Evolutionary conservation across 2,329 filamentous ascomycete species (phyloP), one percentile per base, ranked within the genome.

Genomic region (Sclerotiophoma versabilis): DNA sequence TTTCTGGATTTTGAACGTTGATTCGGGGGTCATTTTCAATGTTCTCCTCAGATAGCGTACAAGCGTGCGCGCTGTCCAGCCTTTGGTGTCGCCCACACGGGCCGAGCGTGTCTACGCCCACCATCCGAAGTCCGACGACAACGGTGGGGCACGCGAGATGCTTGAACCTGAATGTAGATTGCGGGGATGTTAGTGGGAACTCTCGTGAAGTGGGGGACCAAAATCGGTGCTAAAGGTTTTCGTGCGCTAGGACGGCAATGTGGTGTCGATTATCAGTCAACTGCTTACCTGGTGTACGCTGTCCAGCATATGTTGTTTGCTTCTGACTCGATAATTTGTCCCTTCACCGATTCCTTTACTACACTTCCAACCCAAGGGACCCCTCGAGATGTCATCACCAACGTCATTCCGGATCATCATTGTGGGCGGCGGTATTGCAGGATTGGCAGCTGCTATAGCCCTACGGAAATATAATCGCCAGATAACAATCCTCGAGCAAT

Each of bases 401-500:
- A 57, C 37, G 43, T 57, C 59, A 46, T 71, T 74, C 60, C 63
- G 58, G 41, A 72, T 75, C 51, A 59, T 72, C 54, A 74, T 71
- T 39, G 59, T 65, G n/a, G 60, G 62, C 42, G 58, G 73, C 11
- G 65, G 65, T 37, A 66, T 66, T 34, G 65, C 60, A 44, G 65
- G 65, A 17, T 4, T 67, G 14, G 47, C 62, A 37, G 49, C 62
- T 27, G 60, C 74, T n/a, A 73, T 77, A 25, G 76, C 76, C 5
- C 62, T 79, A 10, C 66, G 76, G 43, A 67, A 59, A 3, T 58
- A 65, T 0, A 64, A 62, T 14, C 68, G 68, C 5, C 69, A 76
- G 15, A 73, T 76, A 10, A 69, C 62, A 5, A 64, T 75, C 14
- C 66, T 75, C 25, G 71, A 75, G 44, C 66, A 70, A 46, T 74